Base-by-base conservation (phyloP, 495 filamentous ascomycete species). In the Aspergillus leporis region DNA sequence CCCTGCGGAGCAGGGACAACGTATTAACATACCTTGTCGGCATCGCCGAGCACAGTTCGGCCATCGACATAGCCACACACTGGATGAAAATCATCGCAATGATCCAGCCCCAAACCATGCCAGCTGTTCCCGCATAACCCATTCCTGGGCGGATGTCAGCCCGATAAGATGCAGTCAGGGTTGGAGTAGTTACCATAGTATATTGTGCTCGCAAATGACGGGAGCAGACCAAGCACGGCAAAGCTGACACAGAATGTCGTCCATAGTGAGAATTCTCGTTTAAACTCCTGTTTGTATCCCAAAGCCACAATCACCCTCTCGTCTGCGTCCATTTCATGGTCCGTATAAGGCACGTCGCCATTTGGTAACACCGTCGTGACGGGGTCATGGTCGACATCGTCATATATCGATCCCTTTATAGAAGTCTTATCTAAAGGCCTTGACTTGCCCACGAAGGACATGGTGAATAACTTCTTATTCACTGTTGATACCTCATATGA, bases 31-130 rank as follows among this genome's bases (percentile, higher is more conserved):
- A 81, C 77, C 80, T 83, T 4, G 87, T 89, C 14, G 85, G 85
- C 86, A 88, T 88, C 31, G 83, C 83, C 4, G 78, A 84, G 65
- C 85, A 87, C 16, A 89, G 72, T 69, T 88, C 87, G 1, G 85
- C 85, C 85, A 88, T 87, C 38, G 79, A 75, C 74, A 83, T 78
- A 5, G 87, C 87, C 58, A 92, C 82, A 66, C 84, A 89, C 66
- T 90, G 83, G 51, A 92, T 90, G 55, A 90, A 90, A 14, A 86
- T 51, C 79, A 90, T 89, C 23, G 87, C 86, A 54, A 92, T 77
- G 32, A 92, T 73, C 89, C 89, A 92, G 18, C 89, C 89, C 89
- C 89, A 91, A 2, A 87, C 87, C 87, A 91, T 91, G n/a, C 87
- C 88, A 13, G 85, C 88, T 1, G 87, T 89, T 12, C 89, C 89